phyloP scores from a whole-genome alignment of 208 protist species.

The Leishmania amazonensis region DNA sequence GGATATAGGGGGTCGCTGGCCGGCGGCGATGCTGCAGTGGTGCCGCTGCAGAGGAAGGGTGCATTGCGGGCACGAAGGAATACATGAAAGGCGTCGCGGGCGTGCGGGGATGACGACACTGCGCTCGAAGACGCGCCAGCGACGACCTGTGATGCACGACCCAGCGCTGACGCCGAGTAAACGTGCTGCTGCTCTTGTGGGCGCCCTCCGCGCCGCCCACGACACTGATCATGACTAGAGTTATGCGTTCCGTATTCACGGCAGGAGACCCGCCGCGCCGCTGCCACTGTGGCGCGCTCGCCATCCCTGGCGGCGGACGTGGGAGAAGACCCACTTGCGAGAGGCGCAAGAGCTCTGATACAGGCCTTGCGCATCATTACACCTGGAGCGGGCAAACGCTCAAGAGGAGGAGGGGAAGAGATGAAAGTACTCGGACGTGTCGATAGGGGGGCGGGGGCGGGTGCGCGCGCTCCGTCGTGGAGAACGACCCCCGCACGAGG shows the following conservation, averaged over 20 bases:
- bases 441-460: background rate
- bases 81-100: conserved; percentile 12
- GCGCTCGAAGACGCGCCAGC: background rate
- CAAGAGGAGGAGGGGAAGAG: background rate
- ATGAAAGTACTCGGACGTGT: background rate
- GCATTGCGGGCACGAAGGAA: conserved; percentile 25
- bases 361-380: background rate
- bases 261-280: background rate
- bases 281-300: background rate
- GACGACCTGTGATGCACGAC: background rate
- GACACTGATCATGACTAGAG: background rate
- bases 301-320: background rate
- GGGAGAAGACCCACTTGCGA: background rate
- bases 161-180: background rate
- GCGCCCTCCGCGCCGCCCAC: background rate
- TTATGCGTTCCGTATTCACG: background rate
- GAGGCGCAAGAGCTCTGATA: background rate
- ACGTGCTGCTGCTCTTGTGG: background rate
- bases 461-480: too few relatives aligned
- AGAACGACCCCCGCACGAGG: background rate
- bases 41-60: conserved; percentile 10
- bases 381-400: background rate
- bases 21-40: background rate
- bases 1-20: background rate
- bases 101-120: background rate